Conservation (phyloP, 1,139 yeast genomes). For the Meyerozyma athensensis region DNA sequence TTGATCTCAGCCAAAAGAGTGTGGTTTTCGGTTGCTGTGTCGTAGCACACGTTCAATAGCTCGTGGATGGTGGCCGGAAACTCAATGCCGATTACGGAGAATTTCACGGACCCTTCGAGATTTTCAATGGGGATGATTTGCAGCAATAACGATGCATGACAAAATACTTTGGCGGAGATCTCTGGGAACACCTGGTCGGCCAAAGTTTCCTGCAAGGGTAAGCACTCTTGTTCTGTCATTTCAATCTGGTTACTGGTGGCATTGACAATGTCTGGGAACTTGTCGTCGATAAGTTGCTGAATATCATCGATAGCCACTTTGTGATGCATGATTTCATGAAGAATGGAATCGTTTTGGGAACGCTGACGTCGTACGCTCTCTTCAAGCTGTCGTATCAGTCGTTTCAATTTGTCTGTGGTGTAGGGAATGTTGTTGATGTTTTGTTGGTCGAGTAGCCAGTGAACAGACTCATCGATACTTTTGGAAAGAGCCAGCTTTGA, state of each 20-base stretch:
- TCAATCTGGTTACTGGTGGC: conserved; percentile 24
- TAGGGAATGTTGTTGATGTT: conserved; percentile 6
- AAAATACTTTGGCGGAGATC: conserved; percentile 17
- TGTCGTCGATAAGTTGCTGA: conserved; percentile 16
- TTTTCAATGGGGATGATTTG: conserved; percentile 28
- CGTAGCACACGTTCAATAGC: conserved; percentile 28
- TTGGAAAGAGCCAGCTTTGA: conserved; percentile 11
- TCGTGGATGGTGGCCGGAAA: conserved; percentile 32
- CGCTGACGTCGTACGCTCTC: conserved; percentile 19
- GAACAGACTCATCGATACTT: neutral
- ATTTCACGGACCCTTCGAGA: conserved; percentile 18
- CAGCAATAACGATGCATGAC: conserved; percentile 16
- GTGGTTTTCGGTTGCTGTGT: conserved; percentile 13
- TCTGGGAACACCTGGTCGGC: conserved; percentile 19
- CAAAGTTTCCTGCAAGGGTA: conserved; percentile 23
- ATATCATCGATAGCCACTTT: conserved; percentile 23
- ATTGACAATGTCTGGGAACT: conserved; percentile 14
- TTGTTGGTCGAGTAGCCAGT: conserved; percentile 3
- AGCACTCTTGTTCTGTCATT: conserved; percentile 24
- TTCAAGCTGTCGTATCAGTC: conserved; percentile 10
- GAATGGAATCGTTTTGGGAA: conserved; percentile 21
- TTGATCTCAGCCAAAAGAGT: conserved; percentile 24
- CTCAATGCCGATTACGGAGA: conserved; percentile 32
- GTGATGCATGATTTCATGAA: conserved; percentile 22
- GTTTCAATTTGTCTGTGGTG: conserved; percentile 5